Conservation (phyloP, 768 basidiomycete genomes). For the Leccinum boreale region DNA sequence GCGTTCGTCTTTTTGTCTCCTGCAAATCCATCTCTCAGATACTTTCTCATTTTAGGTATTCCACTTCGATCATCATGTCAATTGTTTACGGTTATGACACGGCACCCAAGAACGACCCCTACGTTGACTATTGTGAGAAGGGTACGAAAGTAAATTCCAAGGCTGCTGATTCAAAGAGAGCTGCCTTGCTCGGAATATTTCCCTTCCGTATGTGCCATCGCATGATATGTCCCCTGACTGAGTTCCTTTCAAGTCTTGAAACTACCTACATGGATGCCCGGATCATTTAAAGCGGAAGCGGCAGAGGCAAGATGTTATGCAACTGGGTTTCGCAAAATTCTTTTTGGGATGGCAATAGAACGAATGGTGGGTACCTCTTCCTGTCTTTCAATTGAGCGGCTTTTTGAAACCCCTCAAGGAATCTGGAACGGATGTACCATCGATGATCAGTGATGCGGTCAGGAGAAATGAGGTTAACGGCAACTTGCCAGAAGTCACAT, state of each 20-base stretch:
- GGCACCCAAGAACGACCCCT: constrained; percentile 18
- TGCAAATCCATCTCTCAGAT: neutral
- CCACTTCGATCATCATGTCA: constrained; percentile 26
- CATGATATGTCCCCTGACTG: neutral
- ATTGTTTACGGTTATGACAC: constrained; percentile 27
- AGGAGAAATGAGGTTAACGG: constrained; percentile 18
- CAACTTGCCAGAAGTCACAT: constrained; percentile 17
- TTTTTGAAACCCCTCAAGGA: constrained; percentile 9
- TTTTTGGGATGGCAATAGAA: constrained; percentile 23
- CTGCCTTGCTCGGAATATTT: constrained; percentile 21
- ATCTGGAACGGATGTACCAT: constrained; percentile 15
- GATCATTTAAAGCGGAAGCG: constrained; percentile 22
- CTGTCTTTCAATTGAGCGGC: neutral
- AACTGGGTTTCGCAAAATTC: constrained; percentile 16
- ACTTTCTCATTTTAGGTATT: constrained; percentile 17
- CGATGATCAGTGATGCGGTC: constrained; percentile 21
- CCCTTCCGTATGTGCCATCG: constrained; percentile 24
- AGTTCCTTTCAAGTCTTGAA: constrained; percentile 16
- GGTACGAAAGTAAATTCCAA: constrained; percentile 17
- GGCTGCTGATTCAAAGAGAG: constrained; percentile 16
- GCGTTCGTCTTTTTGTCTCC: constrained; percentile 16
- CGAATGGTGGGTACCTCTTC: constrained; percentile 14
- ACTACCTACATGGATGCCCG: constrained; percentile 27
- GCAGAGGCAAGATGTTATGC: constrained; percentile 10
- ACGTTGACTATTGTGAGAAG: constrained; percentile 17